Percentiles rank a stretch among this genome's conserved stretches.
These are phyloP conservation scores for Eucalyptus sp. DNA, from an alignment of 345 rosid species.

Conservation along the genomic window DNA sequence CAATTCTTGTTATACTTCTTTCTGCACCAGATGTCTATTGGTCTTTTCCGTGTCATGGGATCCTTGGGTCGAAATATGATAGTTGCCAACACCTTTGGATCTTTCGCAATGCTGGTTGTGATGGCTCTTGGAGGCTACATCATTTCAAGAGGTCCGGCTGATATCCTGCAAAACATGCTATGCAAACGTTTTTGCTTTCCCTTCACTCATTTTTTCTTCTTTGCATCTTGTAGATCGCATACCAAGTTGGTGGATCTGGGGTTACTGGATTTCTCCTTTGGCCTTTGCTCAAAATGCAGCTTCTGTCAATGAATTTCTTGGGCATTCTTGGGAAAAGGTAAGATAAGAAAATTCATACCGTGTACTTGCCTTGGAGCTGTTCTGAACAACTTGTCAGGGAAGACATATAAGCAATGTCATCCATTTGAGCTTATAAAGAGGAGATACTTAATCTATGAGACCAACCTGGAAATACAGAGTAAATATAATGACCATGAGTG, in stretches of 20 bases:
- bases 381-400: not conserved
- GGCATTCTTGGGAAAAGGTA: conserved; percentile 90
- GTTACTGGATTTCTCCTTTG: conserved; percentile 95
- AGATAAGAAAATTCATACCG: not conserved
- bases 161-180: not conserved
- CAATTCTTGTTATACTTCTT: conserved; percentile 76
- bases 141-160: conserved; percentile 65
- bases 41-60: conserved; percentile 94
- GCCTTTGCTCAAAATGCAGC: conserved; percentile 97
- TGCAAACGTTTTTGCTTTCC: not conserved
- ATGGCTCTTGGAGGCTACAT: conserved; percentile 98
- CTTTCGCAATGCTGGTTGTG: conserved; percentile 95
- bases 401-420: not conserved
- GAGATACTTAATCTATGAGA: not conserved
- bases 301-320: conserved; percentile 92
- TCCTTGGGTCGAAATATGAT: conserved; percentile 95
- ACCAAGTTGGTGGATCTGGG: conserved; percentile 99
- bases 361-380: not conserved
- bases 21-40: conserved; percentile 91
- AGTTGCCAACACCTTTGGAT: conserved; percentile 94
- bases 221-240: conserved; percentile 51
- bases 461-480: not conserved
- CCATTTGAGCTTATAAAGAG: not conserved
- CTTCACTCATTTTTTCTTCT: not conserved
- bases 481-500: not conserved